Conservation (phyloP, 306 rosid species). For the Cyclanthera cordifolia region DNA sequence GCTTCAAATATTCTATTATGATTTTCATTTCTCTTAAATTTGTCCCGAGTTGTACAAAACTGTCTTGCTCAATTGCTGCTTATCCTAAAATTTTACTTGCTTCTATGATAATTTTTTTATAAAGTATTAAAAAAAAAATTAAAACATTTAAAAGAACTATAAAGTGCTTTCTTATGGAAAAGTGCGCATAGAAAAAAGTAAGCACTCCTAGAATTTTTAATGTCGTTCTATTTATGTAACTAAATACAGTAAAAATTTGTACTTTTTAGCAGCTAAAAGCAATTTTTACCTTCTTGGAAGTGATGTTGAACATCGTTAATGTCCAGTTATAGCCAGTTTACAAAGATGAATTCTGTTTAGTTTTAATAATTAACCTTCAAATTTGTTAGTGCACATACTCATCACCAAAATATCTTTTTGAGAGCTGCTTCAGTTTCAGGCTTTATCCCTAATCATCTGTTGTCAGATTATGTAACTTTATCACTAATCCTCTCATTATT, state of each 20-base stretch:
- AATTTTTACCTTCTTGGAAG: neutral
- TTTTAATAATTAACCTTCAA: neutral
- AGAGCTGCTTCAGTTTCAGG: neutral
- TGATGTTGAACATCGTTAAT: neutral
- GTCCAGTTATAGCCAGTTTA: neutral
- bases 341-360: neutral
- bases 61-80: neutral
- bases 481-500: neutral
- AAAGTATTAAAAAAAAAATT: neutral
- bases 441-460: neutral
- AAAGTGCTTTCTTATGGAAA: neutral
- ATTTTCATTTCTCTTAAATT: neutral
- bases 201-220: neutral
- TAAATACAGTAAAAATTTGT: neutral
- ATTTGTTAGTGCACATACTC: neutral
- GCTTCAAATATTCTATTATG: neutral
- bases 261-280: neutral
- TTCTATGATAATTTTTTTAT: neutral
- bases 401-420: neutral
- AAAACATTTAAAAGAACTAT: neutral
- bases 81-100: neutral
- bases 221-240: neutral
- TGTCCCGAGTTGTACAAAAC: neutral
- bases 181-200: neutral
- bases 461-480: neutral